Evolutionary conservation across 306 rosid genomes (phyloP).

Genomic region (Malus domestica): ASM211411v1 NC_041798.1:40335001-40335500

Average conservation of each 20-base stretch:
- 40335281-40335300: slow-evolving; percentile 28
- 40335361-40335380: background rate
- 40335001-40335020: too few relatives aligned
- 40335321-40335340: slow-evolving; percentile 17
- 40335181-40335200: background rate
- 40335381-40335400: background rate
- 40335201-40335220: background rate
- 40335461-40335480: background rate
- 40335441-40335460: slow-evolving; percentile 31
- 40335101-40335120: background rate
- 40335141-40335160: background rate
- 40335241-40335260: slow-evolving; percentile 13
- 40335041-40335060: background rate
- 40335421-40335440: slow-evolving; percentile 23
- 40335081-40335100: background rate
- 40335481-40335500: slow-evolving; percentile 2
- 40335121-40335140: slow-evolving; percentile 1
- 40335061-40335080: background rate
- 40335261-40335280: slow-evolving; percentile 26
- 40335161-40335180: background rate
- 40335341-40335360: slow-evolving; percentile 15
- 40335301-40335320: slow-evolving; percentile 17
- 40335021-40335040: too few relatives aligned
- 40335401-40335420: background rate
- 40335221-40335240: background rate